Evolutionary conservation across 257 asterid genomes (phyloP).

Genomic region (Perilla frutescens): DNA sequence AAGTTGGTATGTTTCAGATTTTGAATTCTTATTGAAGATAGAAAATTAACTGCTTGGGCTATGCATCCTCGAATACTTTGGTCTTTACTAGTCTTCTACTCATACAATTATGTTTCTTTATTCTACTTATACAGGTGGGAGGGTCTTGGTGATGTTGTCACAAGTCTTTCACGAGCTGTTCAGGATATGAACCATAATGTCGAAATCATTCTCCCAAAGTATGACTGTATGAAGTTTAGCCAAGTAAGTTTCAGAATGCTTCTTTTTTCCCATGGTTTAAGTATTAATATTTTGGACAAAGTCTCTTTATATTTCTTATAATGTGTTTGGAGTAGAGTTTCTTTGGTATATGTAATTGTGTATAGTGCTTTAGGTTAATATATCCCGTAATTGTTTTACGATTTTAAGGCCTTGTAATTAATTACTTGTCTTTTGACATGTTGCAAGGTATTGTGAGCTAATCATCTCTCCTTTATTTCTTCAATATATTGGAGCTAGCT

Average conservation of each 20-base stretch:
- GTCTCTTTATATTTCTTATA: slow-evolving; percentile 31
- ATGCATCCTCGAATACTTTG: not conserved
- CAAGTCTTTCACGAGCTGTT: slow-evolving; percentile 98
- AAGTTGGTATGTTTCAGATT: too few species aligned
- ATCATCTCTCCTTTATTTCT: too few species aligned
- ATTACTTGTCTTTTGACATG: too few species aligned
- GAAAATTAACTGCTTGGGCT: not conserved
- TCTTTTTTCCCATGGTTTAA: slow-evolving; percentile 43
- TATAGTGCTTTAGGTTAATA: too few species aligned
- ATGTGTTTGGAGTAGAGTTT: slow-evolving; percentile 29
- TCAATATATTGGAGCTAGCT: too few species aligned
- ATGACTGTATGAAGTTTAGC: slow-evolving; percentile 75
- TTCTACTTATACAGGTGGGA: slow-evolving; percentile 77
- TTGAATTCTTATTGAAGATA: not conserved
- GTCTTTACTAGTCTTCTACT: slow-evolving; percentile 23
- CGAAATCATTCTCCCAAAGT: slow-evolving; percentile 90
- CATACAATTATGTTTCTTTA: not conserved
- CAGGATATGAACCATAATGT: slow-evolving; percentile 93
- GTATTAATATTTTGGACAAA: slow-evolving; percentile 32
- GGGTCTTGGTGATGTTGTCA: slow-evolving; percentile 98
- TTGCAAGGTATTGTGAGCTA: too few species aligned
- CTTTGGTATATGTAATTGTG: not conserved
- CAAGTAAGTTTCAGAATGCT: slow-evolving; percentile 55
- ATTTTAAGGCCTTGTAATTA: too few species aligned
- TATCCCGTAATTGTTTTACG: too few species aligned